phyloP scores from a whole-genome alignment of 148 eudicot species.

The Chenopodium quinoa region DNA sequence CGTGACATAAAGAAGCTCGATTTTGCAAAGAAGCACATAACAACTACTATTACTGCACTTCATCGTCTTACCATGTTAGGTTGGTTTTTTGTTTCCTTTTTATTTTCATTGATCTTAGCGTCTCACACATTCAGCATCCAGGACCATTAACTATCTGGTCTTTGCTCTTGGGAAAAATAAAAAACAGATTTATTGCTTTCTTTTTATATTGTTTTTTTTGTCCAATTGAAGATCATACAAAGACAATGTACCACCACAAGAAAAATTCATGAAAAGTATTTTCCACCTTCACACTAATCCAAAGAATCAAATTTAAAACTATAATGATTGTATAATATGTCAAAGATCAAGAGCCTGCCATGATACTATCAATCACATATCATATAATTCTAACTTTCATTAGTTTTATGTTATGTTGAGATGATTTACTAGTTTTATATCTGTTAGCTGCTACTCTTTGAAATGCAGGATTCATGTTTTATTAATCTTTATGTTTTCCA shows the following conservation, averaged over 20 bases:
- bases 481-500: not conserved
- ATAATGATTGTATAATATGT: no score
- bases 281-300: no score
- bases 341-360: not conserved
- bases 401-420: not conserved
- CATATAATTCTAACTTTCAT: not conserved
- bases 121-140: not conserved
- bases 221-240: not conserved
- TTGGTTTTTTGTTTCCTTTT: conserved; percentile 24
- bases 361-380: not conserved
- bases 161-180: not conserved
- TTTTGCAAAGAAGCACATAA: conserved; percentile 96
- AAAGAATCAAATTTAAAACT: no score
- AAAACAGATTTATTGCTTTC: not conserved
- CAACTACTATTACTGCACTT: conserved; percentile 95
- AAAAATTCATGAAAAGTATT: no score
- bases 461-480: not conserved
- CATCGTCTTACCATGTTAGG: conserved; percentile 99
- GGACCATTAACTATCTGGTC: not conserved
- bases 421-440: not conserved
- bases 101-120: not conserved
- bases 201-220: not conserved
- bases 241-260: not conserved
- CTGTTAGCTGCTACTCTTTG: not conserved
- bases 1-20: conserved; percentile 98